Base-by-base conservation (phyloP, 2,329 filamentous ascomycete genomes). In the Cytospora mali region DNA sequence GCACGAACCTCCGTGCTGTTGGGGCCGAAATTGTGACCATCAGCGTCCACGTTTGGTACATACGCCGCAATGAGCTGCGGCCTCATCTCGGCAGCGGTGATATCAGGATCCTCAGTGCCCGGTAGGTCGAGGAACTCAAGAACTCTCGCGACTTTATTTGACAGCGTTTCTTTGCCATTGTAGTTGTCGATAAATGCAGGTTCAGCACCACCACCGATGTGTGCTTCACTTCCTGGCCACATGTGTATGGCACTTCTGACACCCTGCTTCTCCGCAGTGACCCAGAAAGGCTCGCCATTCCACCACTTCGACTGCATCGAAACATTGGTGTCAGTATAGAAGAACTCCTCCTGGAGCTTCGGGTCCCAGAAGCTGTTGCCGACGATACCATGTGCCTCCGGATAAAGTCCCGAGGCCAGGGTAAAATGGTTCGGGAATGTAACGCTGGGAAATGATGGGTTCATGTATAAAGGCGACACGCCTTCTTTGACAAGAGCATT, bases 351-450 rank as follows among this genome's bases (percentile, higher is more conserved):
- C 69, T 89, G 66, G 13, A 93, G 73, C 0, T 81, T 79, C 0
- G 92, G 91, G 71, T 98, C 95, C 91, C 91, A 99, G 74, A 99
- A 99, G 0, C 87, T 91, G 73, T 99, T 99, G 6, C 93, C 91
- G 0, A 99, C 93, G 4, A 99, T 83, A 0, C 95, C 95, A 72
- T 99, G 95, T 62, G 88, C 89, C 76, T 98, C 94, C 0, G 95
- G 95, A 69, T 98, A 93, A 28, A 98, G 77, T 0, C 95, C 95
- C 0, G 95, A 98, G 0, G 92, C 92, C 42, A 98, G 80, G 0
- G 94, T 97, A 75, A 94, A 97, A 75, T 98, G 95, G 70, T 98
- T 94, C 14, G 95, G 95, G 70, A 99, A 99, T 0, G 95, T 99
- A 52, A 99, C 92, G 25, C 92, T 96, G 0, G 95, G 95, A 68